These are phyloP conservation scores for Chamaenerion angustifolium DNA, from an alignment of 345 rosid genomes.

Conservation along the genomic window DNA sequence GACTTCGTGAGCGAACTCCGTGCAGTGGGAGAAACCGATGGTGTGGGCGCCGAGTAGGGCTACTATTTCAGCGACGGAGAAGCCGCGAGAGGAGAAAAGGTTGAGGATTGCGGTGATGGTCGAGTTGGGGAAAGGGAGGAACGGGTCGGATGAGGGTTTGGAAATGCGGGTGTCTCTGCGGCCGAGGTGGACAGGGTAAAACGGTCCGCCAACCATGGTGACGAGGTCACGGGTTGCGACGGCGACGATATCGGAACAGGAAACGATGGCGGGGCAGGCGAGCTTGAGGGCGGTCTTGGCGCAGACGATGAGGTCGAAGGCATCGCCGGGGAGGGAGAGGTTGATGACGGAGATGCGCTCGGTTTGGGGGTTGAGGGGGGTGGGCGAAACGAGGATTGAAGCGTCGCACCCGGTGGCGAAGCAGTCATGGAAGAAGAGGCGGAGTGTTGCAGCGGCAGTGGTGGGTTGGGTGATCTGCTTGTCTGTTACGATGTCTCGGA, in stretches of 20 bases:
- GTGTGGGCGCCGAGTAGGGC: conserved; percentile 88
- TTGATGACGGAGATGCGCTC: conserved; percentile 75
- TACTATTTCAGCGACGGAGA: conserved; percentile 65
- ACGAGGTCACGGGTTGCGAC: conserved; percentile 72
- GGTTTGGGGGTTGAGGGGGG: conserved; percentile 31
- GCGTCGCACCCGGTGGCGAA: conserved; percentile 69
- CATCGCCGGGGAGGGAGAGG: conserved; percentile 80
- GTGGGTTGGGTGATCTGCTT: conserved; percentile 73
- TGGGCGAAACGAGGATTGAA: conserved; percentile 5
- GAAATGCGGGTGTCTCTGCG: conserved; percentile 54
- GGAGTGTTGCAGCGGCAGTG: conserved; percentile 75
- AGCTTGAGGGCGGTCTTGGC: conserved; percentile 90
- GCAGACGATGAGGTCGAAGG: conserved; percentile 59
- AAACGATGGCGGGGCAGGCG: conserved; percentile 65
- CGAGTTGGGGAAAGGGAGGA: conserved; percentile 56
- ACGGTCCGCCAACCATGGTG: conserved; percentile 57
- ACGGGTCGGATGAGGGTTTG: conserved; percentile 25
- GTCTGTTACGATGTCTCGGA: conserved; percentile 49
- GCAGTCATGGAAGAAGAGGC: conserved; percentile 78
- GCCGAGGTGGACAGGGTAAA: conserved; percentile 55
- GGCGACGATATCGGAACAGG: conserved; percentile 80
- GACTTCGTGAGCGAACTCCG: conserved; percentile 38
- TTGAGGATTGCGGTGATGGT: conserved; percentile 31
- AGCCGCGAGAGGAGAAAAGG: conserved; percentile 44
- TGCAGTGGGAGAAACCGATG: conserved; percentile 91